These are phyloP conservation scores for Malassezia globosa DNA, from an alignment of 1,284 basidiomycete species.

Conservation along the genomic window DNA sequence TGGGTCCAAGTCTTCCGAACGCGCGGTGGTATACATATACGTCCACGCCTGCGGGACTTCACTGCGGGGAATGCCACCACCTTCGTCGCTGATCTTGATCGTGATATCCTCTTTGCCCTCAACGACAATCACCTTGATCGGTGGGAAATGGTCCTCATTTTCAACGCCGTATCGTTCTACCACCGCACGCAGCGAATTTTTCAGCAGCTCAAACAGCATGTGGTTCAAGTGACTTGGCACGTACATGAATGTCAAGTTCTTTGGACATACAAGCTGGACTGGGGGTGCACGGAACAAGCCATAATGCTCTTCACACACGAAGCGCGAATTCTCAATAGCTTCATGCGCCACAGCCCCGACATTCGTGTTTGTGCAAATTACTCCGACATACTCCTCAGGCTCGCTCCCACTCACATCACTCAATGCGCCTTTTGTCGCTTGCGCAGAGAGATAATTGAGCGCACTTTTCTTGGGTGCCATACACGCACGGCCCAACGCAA, in stretches of 20 bases:
- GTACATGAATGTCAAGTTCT: conserved; percentile 79
- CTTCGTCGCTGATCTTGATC: conserved; percentile 93
- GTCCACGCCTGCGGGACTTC: conserved; percentile 96
- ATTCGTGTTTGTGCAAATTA: conserved; percentile 82
- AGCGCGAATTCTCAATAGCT: conserved; percentile 95
- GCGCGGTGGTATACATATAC: conserved; percentile 95
- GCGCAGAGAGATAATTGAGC: conserved; percentile 3
- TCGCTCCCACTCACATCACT: conserved; percentile 22
- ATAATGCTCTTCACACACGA: conserved; percentile 89
- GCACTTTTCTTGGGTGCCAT: background rate
- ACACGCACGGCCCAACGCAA: conserved; percentile 33
- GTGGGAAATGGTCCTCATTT: conserved; percentile 69
- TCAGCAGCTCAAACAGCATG: conserved; percentile 95
- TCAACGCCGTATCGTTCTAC: conserved; percentile 84
- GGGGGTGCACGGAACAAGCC: conserved; percentile 87
- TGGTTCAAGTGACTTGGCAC: conserved; percentile 80
- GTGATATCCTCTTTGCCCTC: conserved; percentile 77
- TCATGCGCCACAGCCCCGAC: conserved; percentile 56
- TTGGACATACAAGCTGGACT: conserved; percentile 88
- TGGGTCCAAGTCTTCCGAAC: conserved; percentile 71
- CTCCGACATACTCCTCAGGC: conserved; percentile 73
- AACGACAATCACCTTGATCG: conserved; percentile 92
- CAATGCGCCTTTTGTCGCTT: conserved; percentile 20
- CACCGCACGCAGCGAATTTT: conserved; percentile 92
- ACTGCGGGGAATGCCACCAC: conserved; percentile 81